These are phyloP conservation scores for Linderniella brevidens DNA, from an alignment of 257 asterid genomes.

Conservation along the genomic window DNA sequence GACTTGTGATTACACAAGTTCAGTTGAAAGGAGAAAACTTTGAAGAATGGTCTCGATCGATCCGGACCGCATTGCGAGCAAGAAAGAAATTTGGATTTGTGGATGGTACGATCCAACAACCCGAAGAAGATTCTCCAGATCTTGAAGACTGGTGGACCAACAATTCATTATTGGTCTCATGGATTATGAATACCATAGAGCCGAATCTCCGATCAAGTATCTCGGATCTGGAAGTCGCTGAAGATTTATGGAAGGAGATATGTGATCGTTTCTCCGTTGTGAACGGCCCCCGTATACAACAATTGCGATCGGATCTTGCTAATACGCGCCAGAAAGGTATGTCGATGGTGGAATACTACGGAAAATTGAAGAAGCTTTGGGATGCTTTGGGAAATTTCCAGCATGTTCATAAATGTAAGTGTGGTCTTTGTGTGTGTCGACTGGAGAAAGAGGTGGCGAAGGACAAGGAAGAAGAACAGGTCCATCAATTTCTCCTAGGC, in stretches of 20 bases:
- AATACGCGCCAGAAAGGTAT: no score
- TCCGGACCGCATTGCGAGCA: not conserved
- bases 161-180: not conserved
- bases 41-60: not conserved
- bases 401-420: not conserved
- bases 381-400: not conserved
- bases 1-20: not conserved
- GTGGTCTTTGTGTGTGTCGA: not conserved
- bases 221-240: not conserved
- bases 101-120: no score
- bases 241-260: no score
- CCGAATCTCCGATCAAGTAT: not conserved
- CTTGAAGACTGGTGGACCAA: constrained; percentile 4
- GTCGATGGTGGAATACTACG: not conserved
- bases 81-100: not conserved
- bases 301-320: no score
- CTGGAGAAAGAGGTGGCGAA: not conserved
- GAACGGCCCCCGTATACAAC: no score
- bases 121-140: not conserved
- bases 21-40: not conserved
- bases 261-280: no score
- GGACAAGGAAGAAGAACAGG: not conserved
- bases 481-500: not conserved
- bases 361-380: constrained; percentile 1
- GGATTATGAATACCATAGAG: not conserved